phyloP scores from a whole-genome alignment of 768 basidiomycete genomes.

The Candolleomyces efflorescens region DNA sequence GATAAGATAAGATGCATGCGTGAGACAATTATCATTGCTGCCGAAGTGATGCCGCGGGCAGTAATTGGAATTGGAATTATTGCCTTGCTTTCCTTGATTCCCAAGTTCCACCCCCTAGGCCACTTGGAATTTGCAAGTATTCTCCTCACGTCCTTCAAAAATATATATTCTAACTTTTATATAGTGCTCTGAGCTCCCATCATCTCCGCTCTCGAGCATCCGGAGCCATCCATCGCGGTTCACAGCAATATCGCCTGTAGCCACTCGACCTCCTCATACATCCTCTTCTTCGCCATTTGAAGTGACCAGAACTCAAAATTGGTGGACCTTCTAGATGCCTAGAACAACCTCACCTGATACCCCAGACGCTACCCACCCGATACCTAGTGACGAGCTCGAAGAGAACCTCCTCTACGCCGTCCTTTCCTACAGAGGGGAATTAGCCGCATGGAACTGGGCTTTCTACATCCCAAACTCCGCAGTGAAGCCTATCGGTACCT shows the following conservation, averaged over 20 bases:
- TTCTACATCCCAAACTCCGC: constrained; percentile 42
- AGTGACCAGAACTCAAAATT: not conserved
- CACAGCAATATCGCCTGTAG: not conserved
- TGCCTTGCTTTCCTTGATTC: too few species aligned
- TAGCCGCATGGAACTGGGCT: constrained; percentile 47
- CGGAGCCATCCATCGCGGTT: not conserved
- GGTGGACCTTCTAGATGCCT: not conserved
- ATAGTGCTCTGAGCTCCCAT: not conserved
- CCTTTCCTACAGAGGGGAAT: constrained; percentile 41
- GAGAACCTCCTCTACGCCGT: constrained; percentile 38
- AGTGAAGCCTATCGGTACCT: constrained; percentile 34
- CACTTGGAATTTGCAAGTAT: too few species aligned
- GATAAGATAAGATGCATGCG: too few species aligned
- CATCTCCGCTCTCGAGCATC: not conserved
- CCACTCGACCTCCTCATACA: not conserved
- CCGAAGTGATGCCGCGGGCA: too few species aligned
- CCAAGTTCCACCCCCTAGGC: too few species aligned
- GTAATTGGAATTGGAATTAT: too few species aligned
- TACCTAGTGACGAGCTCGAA: constrained; percentile 32
- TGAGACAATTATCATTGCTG: too few species aligned
- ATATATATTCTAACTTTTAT: not conserved
- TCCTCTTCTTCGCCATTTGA: not conserved
- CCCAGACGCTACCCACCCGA: constrained; percentile 9
- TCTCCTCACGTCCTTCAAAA: too few species aligned
- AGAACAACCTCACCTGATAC: constrained; percentile 5